A percentile compares a stretch with the other conserved stretches of the same genome.
phyloP scores from a whole-genome alignment of 2,329 filamentous ascomycete species.

The Trichoderma semiorbis region DNA sequence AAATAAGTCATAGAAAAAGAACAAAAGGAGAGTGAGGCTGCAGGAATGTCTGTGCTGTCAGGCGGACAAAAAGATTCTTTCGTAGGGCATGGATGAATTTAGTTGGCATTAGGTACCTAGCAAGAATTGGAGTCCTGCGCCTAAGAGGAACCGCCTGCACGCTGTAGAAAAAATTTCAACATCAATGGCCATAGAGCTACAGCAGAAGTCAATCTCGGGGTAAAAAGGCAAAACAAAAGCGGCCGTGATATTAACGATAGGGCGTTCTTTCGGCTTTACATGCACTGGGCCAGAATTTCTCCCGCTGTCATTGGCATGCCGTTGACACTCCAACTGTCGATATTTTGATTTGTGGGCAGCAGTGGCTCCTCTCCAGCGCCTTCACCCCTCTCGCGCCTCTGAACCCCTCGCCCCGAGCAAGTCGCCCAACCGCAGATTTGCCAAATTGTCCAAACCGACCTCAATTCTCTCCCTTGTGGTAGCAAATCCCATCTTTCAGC shows the following conservation, averaged over 20 bases:
- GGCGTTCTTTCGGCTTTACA: not conserved
- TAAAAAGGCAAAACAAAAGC: not conserved
- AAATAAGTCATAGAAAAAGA: not conserved
- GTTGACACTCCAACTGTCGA: not conserved
- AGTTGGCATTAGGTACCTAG: not conserved
- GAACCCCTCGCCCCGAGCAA: slow-evolving; percentile 18
- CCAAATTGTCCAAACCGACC: slow-evolving; percentile 16
- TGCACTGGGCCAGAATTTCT: not conserved
- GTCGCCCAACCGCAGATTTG: slow-evolving; percentile 19
- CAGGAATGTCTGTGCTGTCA: not conserved
- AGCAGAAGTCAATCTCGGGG: not conserved
- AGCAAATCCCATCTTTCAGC: not conserved
- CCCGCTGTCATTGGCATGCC: not conserved
- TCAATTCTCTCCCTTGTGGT: slow-evolving; percentile 15
- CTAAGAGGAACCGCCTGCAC: not conserved
- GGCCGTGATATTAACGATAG: not conserved
- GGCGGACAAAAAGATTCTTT: not conserved
- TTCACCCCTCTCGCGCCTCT: slow-evolving; percentile 14
- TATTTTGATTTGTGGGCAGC: slow-evolving; percentile 15
- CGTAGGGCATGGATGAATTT: not conserved
- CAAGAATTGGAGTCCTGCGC: not conserved
- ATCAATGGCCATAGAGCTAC: not conserved
- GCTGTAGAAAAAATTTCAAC: not conserved
- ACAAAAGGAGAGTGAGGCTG: not conserved
- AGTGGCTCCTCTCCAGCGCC: slow-evolving; percentile 17